These are phyloP conservation scores for Ogataea nitratoaversa DNA, from an alignment of 805 yeast genomes.

Conservation along the genomic window DNA sequence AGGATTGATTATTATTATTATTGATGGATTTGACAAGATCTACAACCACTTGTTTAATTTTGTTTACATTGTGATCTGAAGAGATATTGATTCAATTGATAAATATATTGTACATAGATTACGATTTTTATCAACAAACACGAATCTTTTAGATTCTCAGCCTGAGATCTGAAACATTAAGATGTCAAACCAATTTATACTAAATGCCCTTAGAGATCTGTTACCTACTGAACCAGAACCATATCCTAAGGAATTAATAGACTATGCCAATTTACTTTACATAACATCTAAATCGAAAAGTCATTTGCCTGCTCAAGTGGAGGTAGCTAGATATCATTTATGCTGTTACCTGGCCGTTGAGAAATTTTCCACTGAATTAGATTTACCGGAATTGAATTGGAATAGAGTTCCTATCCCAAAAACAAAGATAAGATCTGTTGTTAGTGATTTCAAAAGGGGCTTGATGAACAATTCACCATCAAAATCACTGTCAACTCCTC, in stretches of 20 bases:
- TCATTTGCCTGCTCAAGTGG: conserved; percentile 47
- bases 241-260: conserved; percentile 38
- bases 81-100: too few species aligned
- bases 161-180: too few species aligned
- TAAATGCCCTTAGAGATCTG: conserved; percentile 43
- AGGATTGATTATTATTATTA: background rate
- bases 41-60: too few species aligned
- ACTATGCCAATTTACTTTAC: conserved; percentile 43
- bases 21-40: too few species aligned
- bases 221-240: conserved; percentile 45
- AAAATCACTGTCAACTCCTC: conserved; percentile 1
- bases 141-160: too few species aligned
- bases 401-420: conserved; percentile 58
- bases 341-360: conserved; percentile 63
- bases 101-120: too few species aligned
- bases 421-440: conserved; percentile 34
- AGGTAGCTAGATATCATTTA: conserved; percentile 62
- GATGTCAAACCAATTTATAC: conserved; percentile 30
- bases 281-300: conserved; percentile 48
- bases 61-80: too few species aligned
- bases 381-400: conserved; percentile 45
- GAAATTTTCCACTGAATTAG: conserved; percentile 37
- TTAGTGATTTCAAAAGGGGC: conserved; percentile 42
- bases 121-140: too few species aligned
- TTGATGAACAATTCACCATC: conserved; percentile 25